Evolutionary conservation across 116 monocot genomes (phyloP), one percentile per base, ranked within the genome.

Genomic region (Papilionanthe hybrid): DNA sequence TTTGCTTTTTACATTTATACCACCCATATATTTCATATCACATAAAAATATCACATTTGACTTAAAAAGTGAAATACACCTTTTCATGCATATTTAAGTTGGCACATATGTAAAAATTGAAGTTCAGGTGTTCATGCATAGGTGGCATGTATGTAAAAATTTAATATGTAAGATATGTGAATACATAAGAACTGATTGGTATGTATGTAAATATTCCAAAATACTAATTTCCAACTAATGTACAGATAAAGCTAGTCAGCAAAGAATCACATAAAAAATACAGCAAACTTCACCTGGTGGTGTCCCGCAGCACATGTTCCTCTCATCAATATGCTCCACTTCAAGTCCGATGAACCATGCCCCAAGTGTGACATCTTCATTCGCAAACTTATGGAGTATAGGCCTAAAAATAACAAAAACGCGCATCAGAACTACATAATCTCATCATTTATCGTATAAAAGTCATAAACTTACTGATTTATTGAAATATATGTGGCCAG

Each of bases 301-400:
- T 42, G 81, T 82, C 48, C 81, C 81, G 53, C 81, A 82, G 37
- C 81, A 82, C 81, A 82, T 82, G 50, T 76, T 82, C 30, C 76
- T 63, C 45, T 84, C 84, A 72, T 84, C 84, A 22, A 84, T 84
- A 42, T 84, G 84, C 50, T 84, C 80, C 7, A 84, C 84, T 55
- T 84, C 84, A 66, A 84, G 80, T 28, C 84, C 84, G 72, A 84
- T 84, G 69, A 84, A 84, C 84, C 84, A 84, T 71, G 84, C 37
- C 55, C 84, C 84, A 9, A 84, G 76, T 6, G 84, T 77, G 32
- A 84, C 84, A 69, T 84, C 84, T 71, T 84, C 84, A 56, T 84
- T 84, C 23, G 84, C 84, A 72, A 45, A 84, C 50, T 84, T 84
- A 77, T 84, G 84, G 43, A 84, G 55, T 71, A 84, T 84, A 44